A percentile compares a stretch with the other conserved stretches of the same genome.
These are phyloP conservation scores for Zygosaccharomyces rouxii DNA, from an alignment of 805 yeast species.

Conservation along the genomic window DNA sequence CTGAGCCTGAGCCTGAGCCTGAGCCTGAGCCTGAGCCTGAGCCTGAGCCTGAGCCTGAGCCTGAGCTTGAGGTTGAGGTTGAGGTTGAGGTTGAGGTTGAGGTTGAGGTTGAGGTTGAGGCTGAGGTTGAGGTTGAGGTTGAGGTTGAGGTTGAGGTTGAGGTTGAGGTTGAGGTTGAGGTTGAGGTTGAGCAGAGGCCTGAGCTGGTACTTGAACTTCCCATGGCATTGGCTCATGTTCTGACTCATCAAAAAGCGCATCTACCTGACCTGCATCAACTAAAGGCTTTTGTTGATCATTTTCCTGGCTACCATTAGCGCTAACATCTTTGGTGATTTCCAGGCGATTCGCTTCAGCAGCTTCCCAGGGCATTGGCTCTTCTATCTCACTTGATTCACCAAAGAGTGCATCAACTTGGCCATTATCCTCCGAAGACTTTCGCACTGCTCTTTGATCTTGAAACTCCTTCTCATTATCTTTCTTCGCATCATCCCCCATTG, in stretches of 20 bases:
- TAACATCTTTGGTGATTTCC: background rate
- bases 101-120: background rate
- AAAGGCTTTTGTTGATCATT: background rate
- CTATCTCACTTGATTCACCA: background rate
- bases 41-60: too few relatives aligned
- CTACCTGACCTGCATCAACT: background rate
- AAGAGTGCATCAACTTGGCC: background rate
- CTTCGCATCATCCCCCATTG: background rate
- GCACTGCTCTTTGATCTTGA: background rate
- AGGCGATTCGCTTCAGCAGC: background rate
- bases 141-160: background rate
- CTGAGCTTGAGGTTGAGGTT: too few relatives aligned
- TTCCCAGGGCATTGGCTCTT: slow-evolving; percentile 6
- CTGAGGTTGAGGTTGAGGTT: background rate
- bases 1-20: background rate
- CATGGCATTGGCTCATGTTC: slow-evolving; percentile 27
- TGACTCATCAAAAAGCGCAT: slow-evolving; percentile 9
- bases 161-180: too few relatives aligned
- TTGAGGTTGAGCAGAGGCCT: background rate
- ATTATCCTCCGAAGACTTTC: background rate
- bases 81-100: too few relatives aligned
- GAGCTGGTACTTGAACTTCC: slow-evolving; percentile 3
- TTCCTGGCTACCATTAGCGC: background rate
- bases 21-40: background rate
- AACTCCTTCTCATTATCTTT: background rate